Conservation (phyloP, 2,329 filamentous ascomycete genomes). For the Bipolaris oryzae region DNA sequence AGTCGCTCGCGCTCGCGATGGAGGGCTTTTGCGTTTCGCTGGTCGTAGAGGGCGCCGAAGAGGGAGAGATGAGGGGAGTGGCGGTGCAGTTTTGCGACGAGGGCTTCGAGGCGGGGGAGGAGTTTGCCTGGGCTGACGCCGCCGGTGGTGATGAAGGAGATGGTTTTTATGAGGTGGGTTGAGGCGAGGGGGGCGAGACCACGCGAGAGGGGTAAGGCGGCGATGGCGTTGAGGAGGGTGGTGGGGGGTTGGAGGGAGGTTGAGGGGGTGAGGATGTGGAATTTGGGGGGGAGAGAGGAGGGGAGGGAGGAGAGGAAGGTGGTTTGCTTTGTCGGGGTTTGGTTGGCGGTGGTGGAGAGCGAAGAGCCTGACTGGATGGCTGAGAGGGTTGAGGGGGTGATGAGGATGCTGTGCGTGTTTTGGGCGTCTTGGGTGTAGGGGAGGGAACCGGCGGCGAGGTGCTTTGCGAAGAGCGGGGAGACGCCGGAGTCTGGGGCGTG, state of each 20-base stretch:
- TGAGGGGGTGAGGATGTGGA: constrained; percentile 28
- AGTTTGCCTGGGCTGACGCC: constrained; percentile 36
- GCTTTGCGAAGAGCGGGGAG: constrained; percentile 43
- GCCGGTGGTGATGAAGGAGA: constrained; percentile 36
- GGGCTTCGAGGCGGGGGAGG: constrained; percentile 43
- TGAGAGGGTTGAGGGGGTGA: constrained; percentile 31
- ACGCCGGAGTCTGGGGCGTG: constrained; percentile 31
- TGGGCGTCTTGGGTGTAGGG: constrained; percentile 32
- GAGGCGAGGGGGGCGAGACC: constrained; percentile 37
- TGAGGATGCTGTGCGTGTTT: constrained; percentile 30
- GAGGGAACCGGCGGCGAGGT: constrained; percentile 39
- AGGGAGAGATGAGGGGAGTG: constrained; percentile 33
- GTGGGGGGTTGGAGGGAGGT: constrained; percentile 20
- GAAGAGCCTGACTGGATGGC: constrained; percentile 25
- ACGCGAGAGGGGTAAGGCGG: constrained; percentile 35
- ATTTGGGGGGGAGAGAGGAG: constrained; percentile 22
- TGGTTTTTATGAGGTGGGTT: constrained; percentile 27
- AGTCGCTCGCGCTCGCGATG: constrained; percentile 40
- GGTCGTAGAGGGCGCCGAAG: constrained; percentile 38
- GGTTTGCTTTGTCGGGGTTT: constrained; percentile 16
- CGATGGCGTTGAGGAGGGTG: constrained; percentile 35
- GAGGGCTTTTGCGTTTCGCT: constrained; percentile 28
- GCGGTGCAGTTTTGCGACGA: constrained; percentile 43
- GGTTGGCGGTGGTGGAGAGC: constrained; percentile 20
- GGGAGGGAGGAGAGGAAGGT: constrained; percentile 33